Conservation (phyloP, 371 early-diverging fungal species). For the Apophysomyces ossiformis region DNA sequence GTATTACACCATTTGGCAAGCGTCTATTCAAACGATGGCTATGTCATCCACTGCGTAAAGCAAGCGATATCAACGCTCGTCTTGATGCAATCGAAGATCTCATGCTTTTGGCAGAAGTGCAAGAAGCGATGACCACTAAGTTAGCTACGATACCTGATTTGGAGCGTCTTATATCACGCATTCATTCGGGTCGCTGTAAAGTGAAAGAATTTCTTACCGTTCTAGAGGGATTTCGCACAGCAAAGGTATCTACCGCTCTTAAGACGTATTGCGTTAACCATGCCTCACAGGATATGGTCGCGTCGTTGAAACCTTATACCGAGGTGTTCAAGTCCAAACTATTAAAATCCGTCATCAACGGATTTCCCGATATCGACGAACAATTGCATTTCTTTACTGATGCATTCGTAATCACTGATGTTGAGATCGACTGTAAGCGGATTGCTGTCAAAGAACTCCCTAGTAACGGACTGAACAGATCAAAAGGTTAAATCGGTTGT, state of each 20-base stretch:
- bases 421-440: conserved; percentile 62
- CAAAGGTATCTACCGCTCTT: conserved; percentile 45
- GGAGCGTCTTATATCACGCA: conserved; percentile 89
- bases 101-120: conserved; percentile 53
- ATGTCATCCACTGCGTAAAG: conserved; percentile 88
- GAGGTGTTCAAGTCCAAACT: conserved; percentile 49
- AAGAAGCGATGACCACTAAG: conserved; percentile 45
- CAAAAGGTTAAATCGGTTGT: conserved; percentile 62
- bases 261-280: neutral
- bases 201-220: conserved; percentile 77
- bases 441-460: neutral
- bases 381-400: conserved; percentile 65
- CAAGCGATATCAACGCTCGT: conserved; percentile 82
- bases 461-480: conserved; percentile 26
- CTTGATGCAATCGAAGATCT: conserved; percentile 90
- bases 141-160: conserved; percentile 82
- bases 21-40: conserved; percentile 89
- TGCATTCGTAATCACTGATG: conserved; percentile 79
- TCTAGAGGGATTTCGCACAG: conserved; percentile 63
- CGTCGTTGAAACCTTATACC: conserved; percentile 35
- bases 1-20: conserved; percentile 90
- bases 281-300: conserved; percentile 31
- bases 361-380: conserved; percentile 58
- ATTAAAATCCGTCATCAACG: conserved; percentile 41
- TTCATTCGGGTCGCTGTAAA: conserved; percentile 84